These are phyloP conservation scores for Thraustochytrium sp. DNA, from an alignment of 352 stramenopile genomes.

Conservation along the genomic window DNA sequence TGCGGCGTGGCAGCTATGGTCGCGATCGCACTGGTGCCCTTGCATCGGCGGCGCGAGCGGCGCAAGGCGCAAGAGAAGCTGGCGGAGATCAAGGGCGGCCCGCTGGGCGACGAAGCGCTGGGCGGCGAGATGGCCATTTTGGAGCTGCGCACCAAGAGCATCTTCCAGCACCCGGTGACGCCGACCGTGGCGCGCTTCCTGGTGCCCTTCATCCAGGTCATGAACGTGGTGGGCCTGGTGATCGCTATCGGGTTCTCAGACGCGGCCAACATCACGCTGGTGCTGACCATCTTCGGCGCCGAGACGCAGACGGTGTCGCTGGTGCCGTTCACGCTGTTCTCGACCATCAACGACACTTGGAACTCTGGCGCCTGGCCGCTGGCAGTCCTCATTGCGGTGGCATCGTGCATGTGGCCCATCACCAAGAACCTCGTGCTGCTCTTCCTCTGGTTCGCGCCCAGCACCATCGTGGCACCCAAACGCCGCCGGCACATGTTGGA, in stretches of 20 bases:
- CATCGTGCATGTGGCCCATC: constrained; percentile 30
- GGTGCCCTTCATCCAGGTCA: constrained; percentile 9
- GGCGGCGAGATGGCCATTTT: constrained; percentile 12
- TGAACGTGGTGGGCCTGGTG: constrained; percentile 37
- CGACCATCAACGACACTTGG: constrained; percentile 38
- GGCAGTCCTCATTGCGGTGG: constrained; percentile 17
- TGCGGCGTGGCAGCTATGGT: not conserved
- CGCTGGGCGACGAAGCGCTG: not conserved
- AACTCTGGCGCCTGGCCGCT: constrained; percentile 33
- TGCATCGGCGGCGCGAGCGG: not conserved
- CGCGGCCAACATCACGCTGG: constrained; percentile 5
- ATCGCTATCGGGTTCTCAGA: constrained; percentile 40
- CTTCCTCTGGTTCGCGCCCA: constrained; percentile 27
- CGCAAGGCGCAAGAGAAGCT: not conserved
- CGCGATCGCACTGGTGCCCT: not conserved
- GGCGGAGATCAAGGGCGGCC: too few relatives aligned
- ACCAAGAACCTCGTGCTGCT: constrained; percentile 42
- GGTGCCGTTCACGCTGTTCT: constrained; percentile 35
- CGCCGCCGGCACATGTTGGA: not conserved
- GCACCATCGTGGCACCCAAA: not conserved
- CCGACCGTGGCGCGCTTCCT: constrained; percentile 6
- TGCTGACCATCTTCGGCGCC: constrained; percentile 20
- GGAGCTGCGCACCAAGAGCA: constrained; percentile 1
- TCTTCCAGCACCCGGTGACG: constrained; percentile 35
- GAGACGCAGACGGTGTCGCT: constrained; percentile 8